These are phyloP conservation scores for Eimeria acervulina DNA, from an alignment of 169 alveolate genomes.

Conservation along the genomic window DNA sequence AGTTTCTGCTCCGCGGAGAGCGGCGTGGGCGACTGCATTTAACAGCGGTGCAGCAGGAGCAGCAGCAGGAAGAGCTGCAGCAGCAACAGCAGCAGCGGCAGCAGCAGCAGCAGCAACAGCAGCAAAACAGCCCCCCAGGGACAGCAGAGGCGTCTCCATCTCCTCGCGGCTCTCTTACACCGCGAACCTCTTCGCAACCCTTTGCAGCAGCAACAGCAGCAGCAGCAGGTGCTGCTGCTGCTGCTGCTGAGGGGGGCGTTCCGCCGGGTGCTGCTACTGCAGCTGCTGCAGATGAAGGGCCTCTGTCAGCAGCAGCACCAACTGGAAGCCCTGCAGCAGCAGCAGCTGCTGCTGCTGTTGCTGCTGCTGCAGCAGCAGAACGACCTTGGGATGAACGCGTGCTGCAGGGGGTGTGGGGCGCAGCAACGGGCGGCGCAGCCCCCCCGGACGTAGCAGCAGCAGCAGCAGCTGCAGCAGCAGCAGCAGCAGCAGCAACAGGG, in stretches of 20 bases:
- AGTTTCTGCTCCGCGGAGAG: constrained; percentile 5
- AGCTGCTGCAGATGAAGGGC: not conserved
- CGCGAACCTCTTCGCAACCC: not conserved
- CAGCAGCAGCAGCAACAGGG: constrained; percentile 8
- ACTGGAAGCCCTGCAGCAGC: not conserved
- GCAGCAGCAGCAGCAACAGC: constrained; percentile 53
- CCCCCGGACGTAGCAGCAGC: constrained; percentile 24
- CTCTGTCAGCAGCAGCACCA: not conserved
- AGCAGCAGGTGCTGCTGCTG: constrained; percentile 1
- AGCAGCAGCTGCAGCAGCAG: constrained; percentile 19
- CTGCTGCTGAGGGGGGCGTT: not conserved
- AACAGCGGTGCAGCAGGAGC: constrained; percentile 10
- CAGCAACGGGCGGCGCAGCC: not conserved
- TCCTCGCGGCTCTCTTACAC: not conserved
- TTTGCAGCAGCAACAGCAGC: not conserved
- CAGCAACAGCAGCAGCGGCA: constrained; percentile 11
- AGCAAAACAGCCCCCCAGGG: not conserved
- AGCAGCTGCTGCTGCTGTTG: constrained; percentile 31
- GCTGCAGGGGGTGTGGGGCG: not conserved
- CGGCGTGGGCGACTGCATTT: not conserved
- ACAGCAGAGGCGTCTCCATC: constrained; percentile 20
- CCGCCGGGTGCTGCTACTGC: constrained; percentile 10
- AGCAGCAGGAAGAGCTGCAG: not conserved
- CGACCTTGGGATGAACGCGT: constrained; percentile 1
- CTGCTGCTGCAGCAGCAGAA: not conserved